These are phyloP conservation scores for Micractinium conductrix DNA, from an alignment of 139 green algal species.

Conservation along the genomic window DNA sequence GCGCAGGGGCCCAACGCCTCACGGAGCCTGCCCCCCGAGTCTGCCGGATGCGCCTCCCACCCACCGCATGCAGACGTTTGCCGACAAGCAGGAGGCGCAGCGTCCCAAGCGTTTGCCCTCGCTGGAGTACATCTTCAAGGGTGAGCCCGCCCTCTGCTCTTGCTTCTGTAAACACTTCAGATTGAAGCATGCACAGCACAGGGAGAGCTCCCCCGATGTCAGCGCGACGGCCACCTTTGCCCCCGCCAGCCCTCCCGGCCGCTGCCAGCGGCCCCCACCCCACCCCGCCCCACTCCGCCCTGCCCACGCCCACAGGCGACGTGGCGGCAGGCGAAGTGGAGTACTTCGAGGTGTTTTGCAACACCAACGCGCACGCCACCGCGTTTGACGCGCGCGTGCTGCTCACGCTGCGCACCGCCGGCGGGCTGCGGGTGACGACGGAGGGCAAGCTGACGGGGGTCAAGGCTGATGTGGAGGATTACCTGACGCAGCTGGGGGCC, in stretches of 20 bases:
- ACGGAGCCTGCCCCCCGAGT: too few relatives aligned
- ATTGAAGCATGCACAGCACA: too few relatives aligned
- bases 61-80: constrained; percentile 78
- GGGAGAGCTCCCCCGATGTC: too few relatives aligned
- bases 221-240: too few relatives aligned
- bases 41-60: too few relatives aligned
- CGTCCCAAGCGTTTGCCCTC: constrained; percentile 63
- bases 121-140: constrained; percentile 61
- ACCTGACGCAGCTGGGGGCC: constrained; percentile 4
- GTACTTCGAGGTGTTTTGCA: constrained; percentile 78
- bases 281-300: background rate
- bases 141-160: constrained; percentile 3
- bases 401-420: constrained; percentile 57
- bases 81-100: constrained; percentile 73
- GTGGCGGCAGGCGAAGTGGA: constrained; percentile 27
- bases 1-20: too few relatives aligned
- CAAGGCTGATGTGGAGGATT: constrained; percentile 63
- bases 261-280: too few relatives aligned
- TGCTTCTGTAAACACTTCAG: too few relatives aligned
- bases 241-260: too few relatives aligned
- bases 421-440: constrained; percentile 54
- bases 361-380: constrained; percentile 78
- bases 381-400: constrained; percentile 83
- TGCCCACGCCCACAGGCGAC: constrained; percentile 5
- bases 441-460: constrained; percentile 59